Base-by-base conservation (phyloP, 139 green algal genomes). In the Picochlorum sp. region DNA sequence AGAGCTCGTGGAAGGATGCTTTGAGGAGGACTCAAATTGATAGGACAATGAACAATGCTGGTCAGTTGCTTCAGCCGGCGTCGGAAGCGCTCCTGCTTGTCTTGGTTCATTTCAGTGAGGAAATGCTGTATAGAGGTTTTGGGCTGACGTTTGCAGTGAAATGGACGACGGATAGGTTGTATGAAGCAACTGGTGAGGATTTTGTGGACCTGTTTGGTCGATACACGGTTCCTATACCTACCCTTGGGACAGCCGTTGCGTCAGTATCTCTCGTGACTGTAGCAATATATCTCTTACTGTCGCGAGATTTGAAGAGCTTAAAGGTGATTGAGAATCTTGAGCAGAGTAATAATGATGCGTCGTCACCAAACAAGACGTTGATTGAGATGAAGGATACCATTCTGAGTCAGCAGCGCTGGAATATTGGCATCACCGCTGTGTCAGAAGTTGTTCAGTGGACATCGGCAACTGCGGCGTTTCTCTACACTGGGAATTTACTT, bases 81-180 rank as follows among this genome's bases (percentile, higher is more conserved):
- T 23, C 72, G 20, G 62, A 79, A 28, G 23, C 78, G 32, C 62
- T 76, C 69, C 61, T 85, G 45, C 41, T 79, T 57, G 54, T 61
- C 18, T 66, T 71, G 9, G 59, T 54, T 8, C 54, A 64, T 6
- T 41, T 76, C 45, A 78, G 71, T 9, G 76, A 82, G 26, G 81
- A 87, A 71, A 85, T 85, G 79, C 64, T 82, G 57, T 87, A 82
- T 66, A 62, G 81, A 6, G 81, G 67, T 6, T 65, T 86, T 18
- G 46, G 62, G 23, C 68, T 87, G 2, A 79, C 71, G 30, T 68
- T 80, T 32, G 60, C 75, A 2, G 72, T 65, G 0, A 20, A 65
- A 16, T 87, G 81, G 81, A 45, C 46, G 58, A 78, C 64, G 28
- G 64, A 81, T 63, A 74, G 63, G 9, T 67, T 82, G 68, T 82